Evolutionary conservation across 1,284 basidiomycete species (phyloP), one percentile per base, ranked within the genome.

Genomic region (Rhodotorula sp.): DNA sequence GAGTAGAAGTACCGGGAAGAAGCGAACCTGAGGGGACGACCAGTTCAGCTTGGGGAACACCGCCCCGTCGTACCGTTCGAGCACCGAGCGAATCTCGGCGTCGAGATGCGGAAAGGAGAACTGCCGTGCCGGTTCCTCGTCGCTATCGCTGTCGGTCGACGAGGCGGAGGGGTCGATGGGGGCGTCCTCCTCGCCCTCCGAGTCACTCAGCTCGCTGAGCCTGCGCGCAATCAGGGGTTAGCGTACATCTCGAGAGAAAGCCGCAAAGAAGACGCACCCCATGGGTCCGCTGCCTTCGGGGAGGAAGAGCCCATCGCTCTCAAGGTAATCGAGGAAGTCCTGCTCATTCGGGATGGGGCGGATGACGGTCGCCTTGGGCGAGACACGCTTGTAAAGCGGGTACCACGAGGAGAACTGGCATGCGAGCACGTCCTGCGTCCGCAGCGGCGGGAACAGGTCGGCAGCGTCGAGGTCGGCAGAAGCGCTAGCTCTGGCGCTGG

Each of bases 41-140:
- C 94, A 96, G 79, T 96, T 97, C 63, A 97, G 86, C 81, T 99
- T 99, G 0, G 96, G 94, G 79, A 99, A 98, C 15, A 97, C 90
- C 6, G 90, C 89, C 3, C 88, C 90, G 75, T 80, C 81, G 79
- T 93, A 95, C 69, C 87, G 83, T 37, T 82, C 78, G 22, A 98
- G 84, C n/a, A 86, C 87, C 15, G 83, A 80, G 60, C 91, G 84
- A 73, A 98, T 95, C 71, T 85, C 84, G 13, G 83, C 82, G 78
- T 95, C 93, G 29, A 97, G 83, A 67, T 89, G 88, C 0, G 92
- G 91, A 81, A 91, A 93, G 2, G 89, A 63, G 60, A 75, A 84
- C 76, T 87, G 90, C 64, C 77, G 66, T 21, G 76, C 59, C 27
- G 68, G 57, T 69, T 74, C 64, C 59, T 66, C 76, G 37, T 78